phyloP scores from a whole-genome alignment of 2,329 filamentous ascomycete genomes.

The Phyllosticta citriasiana region DNA sequence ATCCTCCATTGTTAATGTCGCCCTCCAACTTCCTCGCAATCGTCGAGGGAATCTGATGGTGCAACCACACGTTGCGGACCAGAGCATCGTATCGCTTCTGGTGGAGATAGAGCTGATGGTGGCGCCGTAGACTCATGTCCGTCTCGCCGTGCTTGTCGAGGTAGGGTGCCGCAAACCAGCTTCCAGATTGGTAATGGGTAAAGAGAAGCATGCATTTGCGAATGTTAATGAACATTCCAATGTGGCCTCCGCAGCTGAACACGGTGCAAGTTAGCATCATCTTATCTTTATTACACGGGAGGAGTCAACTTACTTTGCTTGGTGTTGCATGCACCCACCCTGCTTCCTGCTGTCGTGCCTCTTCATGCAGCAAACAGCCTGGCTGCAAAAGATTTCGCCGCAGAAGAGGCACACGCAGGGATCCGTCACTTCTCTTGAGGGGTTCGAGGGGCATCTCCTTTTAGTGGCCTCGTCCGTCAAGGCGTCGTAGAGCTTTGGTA shows the following conservation, averaged over 20 bases:
- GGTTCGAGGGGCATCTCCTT: conserved; percentile 70
- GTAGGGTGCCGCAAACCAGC: conserved; percentile 81
- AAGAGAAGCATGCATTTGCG: conserved; percentile 91
- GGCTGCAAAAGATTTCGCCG: conserved; percentile 91
- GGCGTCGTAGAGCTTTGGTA: conserved; percentile 85
- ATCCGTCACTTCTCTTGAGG: conserved; percentile 78
- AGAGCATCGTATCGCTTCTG: conserved; percentile 89
- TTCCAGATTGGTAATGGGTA: conserved; percentile 70
- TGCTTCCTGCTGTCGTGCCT: conserved; percentile 36
- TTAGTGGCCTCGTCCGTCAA: conserved; percentile 87
- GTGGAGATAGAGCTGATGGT: conserved; percentile 82
- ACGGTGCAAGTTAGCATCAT: conserved; percentile 10
- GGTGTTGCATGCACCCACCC: conserved; percentile 72
- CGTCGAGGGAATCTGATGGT: conserved; percentile 75
- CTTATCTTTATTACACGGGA: no score
- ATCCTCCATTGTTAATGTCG: conserved; percentile 94
- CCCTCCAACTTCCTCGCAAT: conserved; percentile 86
- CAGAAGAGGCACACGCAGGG: conserved; percentile 90
- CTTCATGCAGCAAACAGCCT: conserved; percentile 81
- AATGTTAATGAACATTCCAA: conserved; percentile 94
- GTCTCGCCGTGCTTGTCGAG: conserved; percentile 94
- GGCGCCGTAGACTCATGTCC: conserved; percentile 76
- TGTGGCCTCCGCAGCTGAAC: conserved; percentile 69
- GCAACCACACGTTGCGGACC: conserved; percentile 75
- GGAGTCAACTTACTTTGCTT: conserved; percentile 57